Evolutionary conservation across 768 basidiomycete species (phyloP), one percentile per base, ranked within the genome.

Genomic region (Kwoniella botswanensis): DNA sequence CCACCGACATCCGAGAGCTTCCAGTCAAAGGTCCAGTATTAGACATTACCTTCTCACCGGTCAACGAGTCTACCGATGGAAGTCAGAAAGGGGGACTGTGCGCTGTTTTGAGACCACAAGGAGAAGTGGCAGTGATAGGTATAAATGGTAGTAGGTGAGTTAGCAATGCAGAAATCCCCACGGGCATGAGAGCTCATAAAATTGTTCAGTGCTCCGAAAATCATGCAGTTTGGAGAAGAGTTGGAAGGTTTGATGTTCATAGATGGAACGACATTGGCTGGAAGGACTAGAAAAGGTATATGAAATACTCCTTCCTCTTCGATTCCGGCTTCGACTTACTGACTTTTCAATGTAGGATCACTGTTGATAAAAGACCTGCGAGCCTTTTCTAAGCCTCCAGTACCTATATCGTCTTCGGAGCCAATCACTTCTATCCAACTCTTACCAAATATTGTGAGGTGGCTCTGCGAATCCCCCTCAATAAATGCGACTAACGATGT

Each of bases 311-410:
- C 26, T 26, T 26, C 26, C 26, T 26, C 26, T 26, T 26, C 26
- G 26, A 26, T 26, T 26, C 26, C 24, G 21, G 17, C 35, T 65
- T 54, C 18, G 1, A 12, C 58, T 9, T 60, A 43, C 29, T 42
- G 35, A 35, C 35, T 13, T 17, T n/a, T 12, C 17, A 21, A 3
- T 44, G 55, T 42, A 50, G 43, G 69, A 41, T 26, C 61, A 54
- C 29, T 72, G 35, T 44, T 72, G 21, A 41, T 70, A 17, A 71
- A 72, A 54, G 74, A 75, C 54, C 61, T 75, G 2, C 43, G 74
- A 63, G 42, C 63, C 4, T 43, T 71, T 4, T 24, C 35, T 26
- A 64, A 71, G 21, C 21, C 60, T 4, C 54, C 73, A 0, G 13
- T 61, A 11, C 61, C 63, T n/a, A 63, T 71, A 15, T 7, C 64